Evolutionary conservation across 495 filamentous ascomycete genomes (phyloP), one percentile per base, ranked within the genome.

Genomic region (Aspergillus nanangensis): DNA sequence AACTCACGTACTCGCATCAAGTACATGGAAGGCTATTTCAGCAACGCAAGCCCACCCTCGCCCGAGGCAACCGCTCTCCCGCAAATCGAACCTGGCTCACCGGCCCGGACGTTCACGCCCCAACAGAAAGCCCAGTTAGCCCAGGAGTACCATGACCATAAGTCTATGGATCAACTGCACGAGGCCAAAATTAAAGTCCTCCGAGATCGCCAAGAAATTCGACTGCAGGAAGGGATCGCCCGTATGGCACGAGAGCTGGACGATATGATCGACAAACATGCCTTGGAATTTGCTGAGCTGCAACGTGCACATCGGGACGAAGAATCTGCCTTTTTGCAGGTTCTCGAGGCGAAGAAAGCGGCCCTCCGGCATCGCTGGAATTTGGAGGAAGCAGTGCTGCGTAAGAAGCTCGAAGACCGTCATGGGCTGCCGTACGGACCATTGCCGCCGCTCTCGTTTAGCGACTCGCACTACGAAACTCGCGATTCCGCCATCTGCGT

Each of bases 11-110:
- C 85, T 14, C 81, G 83, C 32, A 77, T 90, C 25, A 80, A 80
- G 55, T 77, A 90, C 47, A 89, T 90, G 86, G 86, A 89, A 58
- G 83, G 81, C 3, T 90, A 88, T 55, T 85, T 85, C 61, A 74
- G 77, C 47, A 82, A 78, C 38, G 67, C 75, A 3, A 76, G 72
- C 38, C 70, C 71, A 4, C 63, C 64, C 18, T 55, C 56, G 14
- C 66, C 63, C 4, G 61, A 66, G 17, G 18, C 54, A 2, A 66
- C 70, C 5, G 51, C 57, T 24, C 56, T 57, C 7, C 57, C 48
- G 14, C 40, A 58, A 19, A 47, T 48, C 1, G 50, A 48, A 4
- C 47, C 54, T 1, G 31, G 43, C 19, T 43, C 41, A 20, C 49
- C 58, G 8, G 24, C 57, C 7, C 66, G 70, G 13, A 62, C 48